Base-by-base conservation (phyloP, 805 yeast genomes). In the Spathaspora passalidarum region DNA sequence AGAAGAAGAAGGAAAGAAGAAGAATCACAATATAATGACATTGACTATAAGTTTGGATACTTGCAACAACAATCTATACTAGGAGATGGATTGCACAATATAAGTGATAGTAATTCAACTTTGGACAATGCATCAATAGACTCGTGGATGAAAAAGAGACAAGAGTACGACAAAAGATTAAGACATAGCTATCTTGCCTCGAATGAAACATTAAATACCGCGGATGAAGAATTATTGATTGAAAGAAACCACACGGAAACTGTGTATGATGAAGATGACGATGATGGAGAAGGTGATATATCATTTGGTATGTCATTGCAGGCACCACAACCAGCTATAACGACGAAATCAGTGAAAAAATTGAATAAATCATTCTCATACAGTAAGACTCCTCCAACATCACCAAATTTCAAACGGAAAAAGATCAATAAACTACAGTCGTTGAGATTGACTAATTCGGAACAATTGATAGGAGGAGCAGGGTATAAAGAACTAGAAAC, bases 61-160 rank as follows among this genome's bases (percentile, higher is more conserved):
- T 62, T 63, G 18, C 55, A 53, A 29, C 49, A 45, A 36, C 45
- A 52, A 20, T 44, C 44, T n/a, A 34, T 48, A 11, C 29, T 42
- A n/a, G 44, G 38, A n/a, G 44, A 40, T 16, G 35, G 18, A 11
- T 35, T 32, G 19, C 25, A 23, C 19, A 43, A 42, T 18, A 43
- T 48, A 22, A 62, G 63, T 48, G 75, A 72, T 44, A 57, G 65
- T 2, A 56, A 49, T 25, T 66, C 72, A 1, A 69, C 76, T 0
- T 51, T 72, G 25, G 83, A 76, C 43, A 83, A 76, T 42, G 61
- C 73, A 8, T 77, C 82, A 4, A 72, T 79, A 19, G 73, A 72
- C 48, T 75, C 80, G 18, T 79, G 82, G 82, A 69, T 72, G 37
- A 64, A 70, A 22, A 79, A 79, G 55, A 59, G 82, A 49, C 73